Evolutionary conservation across 192 early-diverging fungal species (phyloP), one percentile per base, ranked within the genome.

Genomic region (Backusella psychrophila): DNA sequence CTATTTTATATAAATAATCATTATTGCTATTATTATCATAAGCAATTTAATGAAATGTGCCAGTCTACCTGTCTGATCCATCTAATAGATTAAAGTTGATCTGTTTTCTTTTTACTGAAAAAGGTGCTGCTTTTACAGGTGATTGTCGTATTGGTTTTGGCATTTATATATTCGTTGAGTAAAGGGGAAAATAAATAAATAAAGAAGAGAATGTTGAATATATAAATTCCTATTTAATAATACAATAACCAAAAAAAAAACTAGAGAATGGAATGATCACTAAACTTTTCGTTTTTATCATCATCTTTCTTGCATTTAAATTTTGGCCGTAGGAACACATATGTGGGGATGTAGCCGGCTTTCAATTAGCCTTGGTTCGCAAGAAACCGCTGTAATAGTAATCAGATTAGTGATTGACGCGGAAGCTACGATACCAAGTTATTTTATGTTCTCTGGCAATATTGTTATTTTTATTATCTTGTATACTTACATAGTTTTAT

Each of bases 21-120:
- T n/a, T 49, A n/a, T 6, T 49, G 0, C 6, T 49, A 49, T 49
- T n/a, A 49, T 49, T 49, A 19, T 49, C 19, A 19, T n/a, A 44
- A 44, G 19, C 19, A 49, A 21, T 7, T 7, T 6, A 49, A 6
- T n/a, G n/a, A 49, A 15, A 49, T 6, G 15, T 49, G 19, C 19
- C 6, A 19, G 19, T 6, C 17, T 71, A 49, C 70, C 70, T 71
- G 0, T 44, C 38, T 3, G 56, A 29, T 14, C 56, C 56, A 38
- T 71, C 70, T 44, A 71, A 6, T 41, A 71, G 14, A 71, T 49
- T 49, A 71, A 71, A 71, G 14, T 71, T 71, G 29, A 71, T 49
- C 29, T 71, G 70, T 31, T 71, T 71, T 71, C 70, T 46, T 41
- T 71, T 71, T 71, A 71, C 70, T 46, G 44, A 44, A 49, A 71